Percentiles rank a stretch among this genome's conserved stretches.
These are phyloP conservation scores for Fusarium denticulatum DNA, from an alignment of 2,329 filamentous ascomycete species.

Conservation along the genomic window DNA sequence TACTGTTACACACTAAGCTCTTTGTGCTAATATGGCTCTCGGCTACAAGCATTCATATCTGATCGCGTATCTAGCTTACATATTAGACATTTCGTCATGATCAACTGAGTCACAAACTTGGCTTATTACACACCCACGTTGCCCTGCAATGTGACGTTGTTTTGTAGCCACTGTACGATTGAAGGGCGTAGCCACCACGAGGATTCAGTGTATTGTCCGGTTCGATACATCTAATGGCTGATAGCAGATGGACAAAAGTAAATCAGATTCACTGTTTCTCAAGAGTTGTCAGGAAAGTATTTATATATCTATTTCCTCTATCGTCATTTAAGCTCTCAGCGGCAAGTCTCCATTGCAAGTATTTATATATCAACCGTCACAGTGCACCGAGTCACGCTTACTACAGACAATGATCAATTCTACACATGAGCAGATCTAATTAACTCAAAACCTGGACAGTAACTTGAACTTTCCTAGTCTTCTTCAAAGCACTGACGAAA, in stretches of 20 bases:
- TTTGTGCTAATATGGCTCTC: accelerated
- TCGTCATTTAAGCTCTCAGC: too few relatives aligned
- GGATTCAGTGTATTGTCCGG: too few relatives aligned
- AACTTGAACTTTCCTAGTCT: accelerated
- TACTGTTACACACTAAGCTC: background rate
- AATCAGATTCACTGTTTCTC: too few relatives aligned
- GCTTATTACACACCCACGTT: accelerated
- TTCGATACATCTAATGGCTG: accelerated
- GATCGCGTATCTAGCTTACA: background rate
- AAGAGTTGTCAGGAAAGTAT: too few relatives aligned
- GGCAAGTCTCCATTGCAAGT: background rate
- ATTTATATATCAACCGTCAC: background rate
- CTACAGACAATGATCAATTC: accelerated
- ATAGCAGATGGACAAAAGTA: accelerated
- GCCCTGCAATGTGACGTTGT: too few relatives aligned
- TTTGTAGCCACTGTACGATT: background rate
- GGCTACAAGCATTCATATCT: accelerated
- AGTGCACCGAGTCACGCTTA: accelerated
- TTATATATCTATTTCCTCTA: too few relatives aligned
- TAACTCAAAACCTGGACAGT: accelerated
- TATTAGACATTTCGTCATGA: accelerated
- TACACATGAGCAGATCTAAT: accelerated
- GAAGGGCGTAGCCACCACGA: accelerated
- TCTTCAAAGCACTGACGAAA: background rate
- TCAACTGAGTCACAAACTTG: background rate